Percentiles rank a stretch among this genome's conserved stretches.
phyloP scores from a whole-genome alignment of 1,284 basidiomycete genomes.

The Ganoderma sinense region DNA sequence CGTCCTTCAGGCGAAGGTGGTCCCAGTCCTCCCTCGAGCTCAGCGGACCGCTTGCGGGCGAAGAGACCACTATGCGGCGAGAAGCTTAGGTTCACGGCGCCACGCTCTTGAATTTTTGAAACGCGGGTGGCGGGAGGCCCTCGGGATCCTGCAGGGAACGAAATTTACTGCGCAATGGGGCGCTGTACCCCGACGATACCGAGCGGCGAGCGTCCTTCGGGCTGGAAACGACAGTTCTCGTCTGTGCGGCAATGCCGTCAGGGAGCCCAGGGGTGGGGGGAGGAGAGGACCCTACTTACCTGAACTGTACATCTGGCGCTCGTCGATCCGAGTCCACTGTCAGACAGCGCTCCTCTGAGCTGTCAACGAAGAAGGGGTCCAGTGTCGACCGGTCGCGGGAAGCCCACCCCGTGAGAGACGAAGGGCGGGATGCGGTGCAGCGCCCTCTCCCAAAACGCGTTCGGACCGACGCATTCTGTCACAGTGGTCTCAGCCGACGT shows the following conservation, averaged over 20 bases:
- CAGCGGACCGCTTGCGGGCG: background rate
- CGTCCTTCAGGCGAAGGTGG: background rate
- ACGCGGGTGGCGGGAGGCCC: background rate
- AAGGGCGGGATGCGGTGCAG: background rate
- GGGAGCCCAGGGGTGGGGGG: background rate
- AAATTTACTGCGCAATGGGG: background rate
- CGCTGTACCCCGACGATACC: background rate
- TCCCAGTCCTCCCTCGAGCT: background rate
- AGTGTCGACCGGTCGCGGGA: background rate
- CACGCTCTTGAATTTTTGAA: background rate
- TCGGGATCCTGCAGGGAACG: background rate
- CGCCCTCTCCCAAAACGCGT: background rate
- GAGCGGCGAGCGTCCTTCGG: background rate
- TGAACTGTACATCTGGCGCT: background rate
- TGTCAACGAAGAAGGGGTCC: background rate
- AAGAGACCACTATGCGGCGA: background rate
- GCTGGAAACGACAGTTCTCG: background rate
- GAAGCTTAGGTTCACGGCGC: background rate
- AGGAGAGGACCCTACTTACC: background rate
- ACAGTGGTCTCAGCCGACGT: background rate
- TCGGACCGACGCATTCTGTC: background rate
- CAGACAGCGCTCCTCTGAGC: background rate
- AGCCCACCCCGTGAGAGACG: background rate
- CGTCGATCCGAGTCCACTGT: background rate
- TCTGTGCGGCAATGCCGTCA: background rate